phyloP scores from a whole-genome alignment of 345 rosid genomes.

The Psidium friedrichsthalianum region DNA sequence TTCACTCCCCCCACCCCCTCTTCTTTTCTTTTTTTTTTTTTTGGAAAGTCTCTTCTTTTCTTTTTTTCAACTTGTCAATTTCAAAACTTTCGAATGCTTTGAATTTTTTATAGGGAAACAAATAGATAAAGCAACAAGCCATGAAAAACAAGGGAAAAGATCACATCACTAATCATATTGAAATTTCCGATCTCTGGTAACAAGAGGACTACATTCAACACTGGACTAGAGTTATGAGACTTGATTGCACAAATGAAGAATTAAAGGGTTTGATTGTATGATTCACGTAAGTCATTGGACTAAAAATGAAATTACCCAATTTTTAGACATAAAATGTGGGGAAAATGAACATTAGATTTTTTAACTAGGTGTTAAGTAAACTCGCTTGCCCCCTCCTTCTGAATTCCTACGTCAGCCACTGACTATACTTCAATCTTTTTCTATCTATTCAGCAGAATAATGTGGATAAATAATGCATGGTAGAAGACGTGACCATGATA shows the following conservation, averaged over 20 bases:
- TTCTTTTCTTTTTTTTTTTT: neutral
- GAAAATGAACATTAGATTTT: neutral
- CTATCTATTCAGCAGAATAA: neutral
- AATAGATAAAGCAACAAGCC: neutral
- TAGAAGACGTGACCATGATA: neutral
- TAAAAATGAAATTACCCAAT: neutral
- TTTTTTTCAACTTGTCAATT: neutral
- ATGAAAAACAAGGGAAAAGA: neutral
- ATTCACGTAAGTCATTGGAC: neutral
- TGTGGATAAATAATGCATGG: neutral
- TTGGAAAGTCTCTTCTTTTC: neutral
- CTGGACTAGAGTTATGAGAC: neutral
- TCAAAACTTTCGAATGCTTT: neutral
- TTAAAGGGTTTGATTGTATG: neutral
- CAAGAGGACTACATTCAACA: neutral
- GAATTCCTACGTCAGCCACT: neutral
- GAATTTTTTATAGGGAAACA: neutral
- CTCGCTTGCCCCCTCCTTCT: neutral
- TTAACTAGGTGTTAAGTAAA: neutral
- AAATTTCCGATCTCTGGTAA: neutral
- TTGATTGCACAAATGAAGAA: neutral
- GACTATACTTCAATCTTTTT: neutral
- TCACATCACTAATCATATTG: neutral
- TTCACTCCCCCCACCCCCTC: neutral
- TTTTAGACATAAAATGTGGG: neutral